Base-by-base conservation (phyloP, 805 yeast genomes). In the Schwanniomyces polymorphus region DNA sequence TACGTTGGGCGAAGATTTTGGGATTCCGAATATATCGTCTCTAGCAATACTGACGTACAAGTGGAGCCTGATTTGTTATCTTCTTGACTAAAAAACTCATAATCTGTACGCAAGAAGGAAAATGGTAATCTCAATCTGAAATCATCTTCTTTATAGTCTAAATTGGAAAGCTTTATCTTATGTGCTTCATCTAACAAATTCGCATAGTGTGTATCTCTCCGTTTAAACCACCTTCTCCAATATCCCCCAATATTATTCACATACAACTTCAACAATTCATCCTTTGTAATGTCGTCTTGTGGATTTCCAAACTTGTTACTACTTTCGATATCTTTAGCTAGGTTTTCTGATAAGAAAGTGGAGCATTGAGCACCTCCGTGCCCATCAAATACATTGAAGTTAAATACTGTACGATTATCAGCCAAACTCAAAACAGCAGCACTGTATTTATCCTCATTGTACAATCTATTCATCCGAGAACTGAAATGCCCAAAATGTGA, bases 311-410 rank as follows among this genome's bases (percentile, higher is more conserved):
- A 58, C 43, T 63, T 59, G 47, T 70, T 42, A 63, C 74, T 31
- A 51, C 56, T 52, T 82, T 96, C 60, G 79, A 80, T 56, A 64
- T 75, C 53, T 59, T 61, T 46, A 75, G 82, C 54, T 27, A 94
- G 71, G 45, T 82, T 71, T 3, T 74, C 65, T 17, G 75, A 68
- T 10, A 91, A 70, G 57, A 78, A 86, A 21, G 72, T 75, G 40
- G 91, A 76, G 57, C 96, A 88, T 45, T 84, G 84, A 21, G 74
- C 76, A 18, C 97, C 96, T 7, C 98, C 99, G 67, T 94, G 99
- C 8, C 99, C 99, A 67, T 94, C 99, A 64, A 88, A 91, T 1
- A 94, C 78, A 40, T 82, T 81, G 57, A 88, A 84, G 54, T 81
- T 82, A 68, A 92, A 87, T 16, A 69, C 58, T 9, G 59, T 56